Conservation (phyloP, 2,329 filamentous ascomycete species). For the Monosporascus sp. region DNA sequence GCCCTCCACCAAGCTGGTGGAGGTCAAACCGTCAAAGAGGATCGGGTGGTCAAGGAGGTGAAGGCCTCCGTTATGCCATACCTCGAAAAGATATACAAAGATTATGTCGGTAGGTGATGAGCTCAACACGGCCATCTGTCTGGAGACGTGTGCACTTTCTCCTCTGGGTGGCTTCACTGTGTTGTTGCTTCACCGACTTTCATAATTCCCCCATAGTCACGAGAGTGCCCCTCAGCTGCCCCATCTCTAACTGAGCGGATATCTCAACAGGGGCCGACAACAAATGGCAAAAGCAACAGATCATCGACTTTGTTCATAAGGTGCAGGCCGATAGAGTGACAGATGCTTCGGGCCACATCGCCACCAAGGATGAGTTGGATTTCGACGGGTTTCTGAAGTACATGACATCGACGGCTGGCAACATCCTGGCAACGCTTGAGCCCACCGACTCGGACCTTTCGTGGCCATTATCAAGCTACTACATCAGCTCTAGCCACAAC, state of each 20-base stretch:
- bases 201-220: background rate
- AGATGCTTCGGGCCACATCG: conserved; percentile 23
- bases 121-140: background rate
- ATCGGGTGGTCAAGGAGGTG: conserved; percentile 35
- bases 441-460: conserved; percentile 48
- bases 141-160: too few relatives aligned
- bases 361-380: conserved; percentile 33
- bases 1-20: conserved; percentile 41
- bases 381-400: conserved; percentile 47
- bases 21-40: conserved; percentile 35
- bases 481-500: conserved; percentile 92
- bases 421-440: conserved; percentile 33
- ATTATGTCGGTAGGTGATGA: conserved; percentile 29
- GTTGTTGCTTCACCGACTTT: too few relatives aligned
- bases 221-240: conserved; percentile 16
- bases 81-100: conserved; percentile 41
- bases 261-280: conserved; percentile 33
- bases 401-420: conserved; percentile 46
- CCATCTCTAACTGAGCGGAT: conserved; percentile 40
- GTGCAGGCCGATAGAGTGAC: conserved; percentile 37
- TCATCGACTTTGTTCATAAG: conserved; percentile 39
- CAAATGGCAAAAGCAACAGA: conserved; percentile 40
- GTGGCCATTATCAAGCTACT: conserved; percentile 82
- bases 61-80: conserved; percentile 35
- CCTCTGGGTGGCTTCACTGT: too few relatives aligned